These are phyloP conservation scores for Ceratobasidium sp. DNA, from an alignment of 1,284 basidiomycete species.

Conservation along the genomic window DNA sequence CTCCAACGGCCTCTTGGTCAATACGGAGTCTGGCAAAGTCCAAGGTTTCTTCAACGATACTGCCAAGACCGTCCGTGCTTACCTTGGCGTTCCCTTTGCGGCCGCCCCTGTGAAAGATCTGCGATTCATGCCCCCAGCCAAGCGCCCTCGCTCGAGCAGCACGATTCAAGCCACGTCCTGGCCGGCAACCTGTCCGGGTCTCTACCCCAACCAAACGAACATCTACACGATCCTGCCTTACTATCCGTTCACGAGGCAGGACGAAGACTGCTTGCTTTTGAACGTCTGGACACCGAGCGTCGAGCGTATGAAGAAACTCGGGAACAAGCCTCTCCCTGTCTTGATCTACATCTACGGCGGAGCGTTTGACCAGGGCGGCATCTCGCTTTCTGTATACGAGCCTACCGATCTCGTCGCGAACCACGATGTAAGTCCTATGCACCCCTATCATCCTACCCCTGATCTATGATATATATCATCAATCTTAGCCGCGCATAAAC, in stretches of 20 bases:
- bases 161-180: constrained; percentile 39
- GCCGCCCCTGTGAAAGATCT: constrained; percentile 29
- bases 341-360: constrained; percentile 46
- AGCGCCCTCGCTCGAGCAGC: constrained; percentile 6
- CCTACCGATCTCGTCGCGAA: constrained; percentile 31
- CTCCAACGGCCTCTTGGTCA: constrained; percentile 22
- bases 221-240: constrained; percentile 31
- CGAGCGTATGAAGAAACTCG: constrained; percentile 20
- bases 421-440: constrained; percentile 36
- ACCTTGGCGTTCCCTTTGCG: constrained; percentile 43
- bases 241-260: constrained; percentile 15
- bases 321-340: constrained; percentile 35
- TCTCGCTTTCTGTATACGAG: constrained; percentile 33
- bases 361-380: constrained; percentile 19
- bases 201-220: constrained; percentile 19
- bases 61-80: constrained; percentile 40
- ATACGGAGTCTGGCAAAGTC: constrained; percentile 19
- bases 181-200: constrained; percentile 35
- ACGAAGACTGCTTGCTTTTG: constrained; percentile 44
- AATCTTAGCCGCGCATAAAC: constrained; percentile 24
- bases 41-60: constrained; percentile 38
- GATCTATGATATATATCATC: neutral
- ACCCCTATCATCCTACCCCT: neutral
- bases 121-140: constrained; percentile 35
- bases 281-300: constrained; percentile 46